Evolutionary conservation across 768 basidiomycete genomes (phyloP).

Genomic region (Gelatoporia subvermispora): DNA sequence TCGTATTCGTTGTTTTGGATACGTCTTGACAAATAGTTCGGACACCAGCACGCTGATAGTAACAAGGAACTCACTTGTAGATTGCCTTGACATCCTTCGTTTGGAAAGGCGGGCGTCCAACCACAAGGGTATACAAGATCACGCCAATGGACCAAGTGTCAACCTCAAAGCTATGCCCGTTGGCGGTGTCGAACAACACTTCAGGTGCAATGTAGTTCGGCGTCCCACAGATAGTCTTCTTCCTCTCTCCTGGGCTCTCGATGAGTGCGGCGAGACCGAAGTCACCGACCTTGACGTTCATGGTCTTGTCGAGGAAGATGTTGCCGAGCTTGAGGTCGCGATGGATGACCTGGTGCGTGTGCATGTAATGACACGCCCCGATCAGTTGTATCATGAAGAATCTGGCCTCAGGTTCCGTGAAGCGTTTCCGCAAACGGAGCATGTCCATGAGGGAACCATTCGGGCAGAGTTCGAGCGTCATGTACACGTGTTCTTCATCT

Average conservation of each 20-base stretch:
- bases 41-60: not conserved
- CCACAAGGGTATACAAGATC: constrained; percentile 89
- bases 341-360: constrained; percentile 93
- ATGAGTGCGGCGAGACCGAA: constrained; percentile 96
- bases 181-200: constrained; percentile 91
- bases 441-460: constrained; percentile 90
- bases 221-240: constrained; percentile 99
- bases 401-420: constrained; percentile 89
- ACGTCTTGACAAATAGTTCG: constrained; percentile 42
- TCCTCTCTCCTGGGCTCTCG: constrained; percentile 92
- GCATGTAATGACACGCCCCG: constrained; percentile 97
- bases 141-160: constrained; percentile 98
- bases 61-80: constrained; percentile 62
- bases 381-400: constrained; percentile 93
- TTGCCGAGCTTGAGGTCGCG: constrained; percentile 97
- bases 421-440: constrained; percentile 78
- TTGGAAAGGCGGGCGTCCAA: constrained; percentile 97
- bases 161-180: constrained; percentile 97
- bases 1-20: constrained; percentile 93
- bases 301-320: constrained; percentile 82
- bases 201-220: constrained; percentile 99
- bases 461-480: constrained; percentile 90
- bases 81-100: constrained; percentile 97
- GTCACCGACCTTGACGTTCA: constrained; percentile 97
- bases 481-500: constrained; percentile 93